These are phyloP conservation scores for Aspergillus hiratsukae DNA, from an alignment of 2,329 filamentous ascomycete species.

Conservation along the genomic window DNA sequence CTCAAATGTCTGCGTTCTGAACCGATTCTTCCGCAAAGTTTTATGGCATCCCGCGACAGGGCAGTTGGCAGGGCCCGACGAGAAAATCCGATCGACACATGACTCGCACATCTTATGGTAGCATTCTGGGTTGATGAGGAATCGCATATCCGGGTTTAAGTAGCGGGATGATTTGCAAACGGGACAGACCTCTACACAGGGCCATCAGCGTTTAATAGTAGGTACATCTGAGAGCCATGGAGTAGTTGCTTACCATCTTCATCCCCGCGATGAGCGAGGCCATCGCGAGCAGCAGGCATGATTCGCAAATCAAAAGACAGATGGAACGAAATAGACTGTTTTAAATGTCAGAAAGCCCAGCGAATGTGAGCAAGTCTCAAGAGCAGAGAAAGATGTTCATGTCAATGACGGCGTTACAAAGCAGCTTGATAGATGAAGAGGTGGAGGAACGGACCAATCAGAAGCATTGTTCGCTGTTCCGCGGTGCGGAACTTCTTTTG, in stretches of 20 bases:
- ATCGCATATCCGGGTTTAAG: slow-evolving; percentile 88
- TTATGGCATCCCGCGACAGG: slow-evolving; percentile 84
- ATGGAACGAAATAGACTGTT: neutral
- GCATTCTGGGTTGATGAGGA: slow-evolving; percentile 96
- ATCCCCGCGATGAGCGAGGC: slow-evolving; percentile 33
- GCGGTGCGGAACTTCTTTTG: slow-evolving; percentile 4
- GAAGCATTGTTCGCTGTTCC: slow-evolving; percentile 7
- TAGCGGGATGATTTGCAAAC: slow-evolving; percentile 97
- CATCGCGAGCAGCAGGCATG: slow-evolving; percentile 32
- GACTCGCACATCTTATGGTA: slow-evolving; percentile 99
- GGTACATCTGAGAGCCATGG: neutral
- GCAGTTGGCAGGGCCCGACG: slow-evolving; percentile 83
- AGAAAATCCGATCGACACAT: slow-evolving; percentile 92
- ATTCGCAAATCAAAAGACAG: slow-evolving; percentile 1
- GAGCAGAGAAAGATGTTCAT: neutral
- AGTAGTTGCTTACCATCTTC: slow-evolving; percentile 35
- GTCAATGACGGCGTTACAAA: neutral
- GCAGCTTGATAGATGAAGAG: slow-evolving; percentile 9
- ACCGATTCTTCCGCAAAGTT: slow-evolving; percentile 78
- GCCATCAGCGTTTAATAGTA: slow-evolving; percentile 10
- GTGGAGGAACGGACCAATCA: slow-evolving; percentile 19
- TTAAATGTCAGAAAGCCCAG: neutral
- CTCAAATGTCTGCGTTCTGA: slow-evolving; percentile 83
- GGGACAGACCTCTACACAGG: slow-evolving; percentile 71
- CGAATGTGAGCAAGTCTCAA: neutral